Evolutionary conservation across 2,329 filamentous ascomycete species (phyloP), one percentile per base, ranked within the genome.

Genomic region (Rhynchosporium graminicola): DNA sequence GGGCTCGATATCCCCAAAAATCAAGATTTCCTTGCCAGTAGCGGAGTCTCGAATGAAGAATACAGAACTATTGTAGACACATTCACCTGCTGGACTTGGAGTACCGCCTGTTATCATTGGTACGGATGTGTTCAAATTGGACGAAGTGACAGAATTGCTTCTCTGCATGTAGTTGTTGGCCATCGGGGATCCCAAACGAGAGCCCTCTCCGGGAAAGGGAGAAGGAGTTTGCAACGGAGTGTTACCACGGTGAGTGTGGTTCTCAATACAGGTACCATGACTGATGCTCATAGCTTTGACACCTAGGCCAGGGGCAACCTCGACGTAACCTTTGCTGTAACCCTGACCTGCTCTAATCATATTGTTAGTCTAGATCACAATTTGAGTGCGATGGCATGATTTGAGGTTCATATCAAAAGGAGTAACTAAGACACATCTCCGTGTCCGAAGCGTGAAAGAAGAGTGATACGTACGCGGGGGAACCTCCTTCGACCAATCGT

Each of bases 1-100:
- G 0, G 95, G 92, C 73, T 99, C 95, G 43, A 98, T 91, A 68
- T 99, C 95, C 20, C 95, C 95, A 73, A 97, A 98, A 55, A 99
- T 90, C 63, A 99, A 84, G 2, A 98, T 85, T 76, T 99, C 94
- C 38, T 83, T 83, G 1, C 85, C 83, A 0, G 86, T 89, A 0
- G 78, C 74, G 40, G 88, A 80, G 63, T 95, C 90, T 43, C 91
- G 89, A 67, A 99, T 90, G 76, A 99, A 98, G 76, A 93, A 98
- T 0, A 92, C 94, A 20, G 92, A 95, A 66, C 91, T 96, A 74
- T 97, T 92, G 64, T 91, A 89, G 0, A 92, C 89, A 69, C 88
- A 92, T 40, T 82, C 20, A n/a, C 42, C 12, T 15, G 13, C 5
- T 13, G 15, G 9, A 43, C 36, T 40, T 40, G 36, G 7, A 40